These are phyloP conservation scores for Aspergillus sparsus DNA, from an alignment of 495 filamentous ascomycete genomes.

Conservation along the genomic window DNA sequence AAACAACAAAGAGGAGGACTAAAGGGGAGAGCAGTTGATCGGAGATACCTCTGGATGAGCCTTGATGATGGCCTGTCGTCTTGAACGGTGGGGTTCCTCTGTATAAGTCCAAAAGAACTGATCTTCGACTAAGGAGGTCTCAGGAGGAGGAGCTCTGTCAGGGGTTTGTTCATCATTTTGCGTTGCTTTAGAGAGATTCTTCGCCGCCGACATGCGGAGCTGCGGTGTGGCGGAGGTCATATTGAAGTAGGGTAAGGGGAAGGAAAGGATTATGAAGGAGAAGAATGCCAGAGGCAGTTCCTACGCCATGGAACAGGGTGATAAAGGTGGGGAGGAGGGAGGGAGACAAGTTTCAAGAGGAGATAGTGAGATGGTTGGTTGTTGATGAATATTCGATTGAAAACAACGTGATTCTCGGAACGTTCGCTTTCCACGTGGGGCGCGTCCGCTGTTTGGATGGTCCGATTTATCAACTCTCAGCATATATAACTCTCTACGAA, in stretches of 20 bases:
- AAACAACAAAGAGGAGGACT: not conserved
- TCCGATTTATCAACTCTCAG: slow-evolving; percentile 15
- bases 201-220: slow-evolving; percentile 41
- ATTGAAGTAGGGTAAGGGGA: slow-evolving; percentile 30
- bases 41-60: slow-evolving; percentile 86
- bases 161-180: slow-evolving; percentile 26
- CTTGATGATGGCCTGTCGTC: slow-evolving; percentile 93
- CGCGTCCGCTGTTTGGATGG: slow-evolving; percentile 33
- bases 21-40: not conserved
- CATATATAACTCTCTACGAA: no score
- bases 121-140: slow-evolving; percentile 45
- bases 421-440: slow-evolving; percentile 43
- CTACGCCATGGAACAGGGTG: slow-evolving; percentile 29
- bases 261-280: slow-evolving; percentile 8
- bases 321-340: slow-evolving; percentile 17
- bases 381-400: slow-evolving; percentile 12
- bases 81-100: slow-evolving; percentile 92
- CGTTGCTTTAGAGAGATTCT: slow-evolving; percentile 23
- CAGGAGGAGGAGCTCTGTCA: slow-evolving; percentile 37
- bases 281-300: not conserved
- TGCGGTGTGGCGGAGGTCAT: slow-evolving; percentile 39
- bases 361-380: slow-evolving; percentile 19
- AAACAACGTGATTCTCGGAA: slow-evolving; percentile 26
- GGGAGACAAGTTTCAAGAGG: slow-evolving; percentile 14
- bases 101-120: slow-evolving; percentile 94